Percentiles rank a stretch among this genome's conserved stretches.
phyloP scores from a whole-genome alignment of 2,329 filamentous ascomycete species.

The Gremmenia infestans region DNA sequence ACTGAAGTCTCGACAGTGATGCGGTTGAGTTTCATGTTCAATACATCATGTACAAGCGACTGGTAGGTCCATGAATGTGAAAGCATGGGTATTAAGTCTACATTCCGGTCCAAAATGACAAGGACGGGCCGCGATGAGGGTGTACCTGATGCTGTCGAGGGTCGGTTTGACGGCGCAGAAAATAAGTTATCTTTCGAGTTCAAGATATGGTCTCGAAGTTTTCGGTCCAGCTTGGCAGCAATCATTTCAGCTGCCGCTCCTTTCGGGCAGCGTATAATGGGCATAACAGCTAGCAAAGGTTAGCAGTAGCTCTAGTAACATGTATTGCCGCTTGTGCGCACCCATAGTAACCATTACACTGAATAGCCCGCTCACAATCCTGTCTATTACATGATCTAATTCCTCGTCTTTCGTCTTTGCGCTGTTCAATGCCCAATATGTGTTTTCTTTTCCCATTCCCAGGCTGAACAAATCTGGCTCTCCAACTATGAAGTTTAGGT shows the following conservation, averaged over 20 bases:
- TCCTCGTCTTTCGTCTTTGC: conserved; percentile 85
- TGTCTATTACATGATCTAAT: conserved; percentile 80
- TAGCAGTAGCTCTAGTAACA: conserved; percentile 17
- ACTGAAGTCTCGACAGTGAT: conserved; percentile 84
- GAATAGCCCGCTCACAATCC: conserved; percentile 93
- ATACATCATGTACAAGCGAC: conserved; percentile 73
- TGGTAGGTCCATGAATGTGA: conserved; percentile 93
- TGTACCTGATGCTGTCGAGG: conserved; percentile 51
- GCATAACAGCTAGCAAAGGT: conserved; percentile 65
- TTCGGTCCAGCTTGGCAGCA: conserved; percentile 87
- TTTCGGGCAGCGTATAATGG: conserved; percentile 91
- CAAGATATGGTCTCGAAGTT: conserved; percentile 90
- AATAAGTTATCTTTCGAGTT: conserved; percentile 99
- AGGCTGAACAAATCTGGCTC: conserved; percentile 95
- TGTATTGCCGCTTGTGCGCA: conserved; percentile 34
- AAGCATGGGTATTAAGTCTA: conserved; percentile 96
- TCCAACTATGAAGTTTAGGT: conserved; percentile 93
- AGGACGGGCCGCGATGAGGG: conserved; percentile 79
- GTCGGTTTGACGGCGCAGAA: conserved; percentile 54
- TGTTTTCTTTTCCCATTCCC: conserved; percentile 83
- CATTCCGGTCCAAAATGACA: conserved; percentile 89
- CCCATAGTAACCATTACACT: conserved; percentile 98
- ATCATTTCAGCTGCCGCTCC: conserved; percentile 92
- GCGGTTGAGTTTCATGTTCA: conserved; percentile 80
- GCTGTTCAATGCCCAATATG: conserved; percentile 96